Conservation (phyloP, 768 basidiomycete genomes). For the Kwoniella sp. region DNA sequence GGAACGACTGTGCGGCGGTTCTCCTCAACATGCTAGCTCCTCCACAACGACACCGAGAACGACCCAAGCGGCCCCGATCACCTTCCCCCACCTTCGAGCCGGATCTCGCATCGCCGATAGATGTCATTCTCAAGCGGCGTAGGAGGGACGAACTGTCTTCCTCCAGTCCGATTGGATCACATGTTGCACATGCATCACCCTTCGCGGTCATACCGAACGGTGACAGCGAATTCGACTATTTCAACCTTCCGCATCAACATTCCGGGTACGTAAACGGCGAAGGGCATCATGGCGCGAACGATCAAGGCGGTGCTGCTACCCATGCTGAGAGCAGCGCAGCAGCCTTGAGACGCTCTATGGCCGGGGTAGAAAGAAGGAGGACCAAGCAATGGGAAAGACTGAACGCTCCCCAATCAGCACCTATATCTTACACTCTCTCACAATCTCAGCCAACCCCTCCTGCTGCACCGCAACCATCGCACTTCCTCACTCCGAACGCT, state of each 20-base stretch:
- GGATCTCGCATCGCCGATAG: conserved; percentile 41
- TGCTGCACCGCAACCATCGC: too few relatives aligned
- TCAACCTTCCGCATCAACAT: neutral
- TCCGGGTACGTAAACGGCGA: neutral
- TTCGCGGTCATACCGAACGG: neutral
- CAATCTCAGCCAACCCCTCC: conserved; percentile 17
- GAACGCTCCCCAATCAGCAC: conserved; percentile 20
- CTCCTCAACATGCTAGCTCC: conserved; percentile 18
- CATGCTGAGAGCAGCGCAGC: conserved; percentile 21
- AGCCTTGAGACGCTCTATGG: conserved; percentile 19
- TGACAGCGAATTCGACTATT: neutral
- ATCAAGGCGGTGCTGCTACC: neutral
- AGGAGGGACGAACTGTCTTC: conserved; percentile 26
- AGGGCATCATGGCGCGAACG: neutral
- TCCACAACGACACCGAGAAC: conserved; percentile 15
- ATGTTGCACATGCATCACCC: conserved; percentile 8
- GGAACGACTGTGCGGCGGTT: neutral
- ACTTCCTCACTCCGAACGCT: conserved; percentile 4
- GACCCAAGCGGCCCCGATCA: conserved; percentile 29
- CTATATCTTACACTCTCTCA: neutral
- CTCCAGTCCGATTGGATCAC: neutral
- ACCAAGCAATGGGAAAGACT: conserved; percentile 35
- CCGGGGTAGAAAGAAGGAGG: conserved; percentile 30
- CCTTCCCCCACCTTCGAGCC: conserved; percentile 26
- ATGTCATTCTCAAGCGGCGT: conserved; percentile 41